Conservation (phyloP, 1,139 yeast genomes). For the Taphrina betulina region DNA sequence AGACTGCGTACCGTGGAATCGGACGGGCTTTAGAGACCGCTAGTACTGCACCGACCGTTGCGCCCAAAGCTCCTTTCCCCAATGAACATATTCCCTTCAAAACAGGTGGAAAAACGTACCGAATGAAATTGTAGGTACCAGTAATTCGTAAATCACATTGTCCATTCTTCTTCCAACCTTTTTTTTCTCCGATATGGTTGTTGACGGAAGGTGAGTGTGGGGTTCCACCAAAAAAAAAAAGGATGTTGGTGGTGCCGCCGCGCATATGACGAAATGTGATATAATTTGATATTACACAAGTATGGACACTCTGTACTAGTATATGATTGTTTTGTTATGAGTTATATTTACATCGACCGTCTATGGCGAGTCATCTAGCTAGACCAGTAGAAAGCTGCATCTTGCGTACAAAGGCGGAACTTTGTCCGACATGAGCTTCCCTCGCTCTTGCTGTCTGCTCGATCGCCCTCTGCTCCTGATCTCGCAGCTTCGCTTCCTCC, state of each 20-base stretch:
- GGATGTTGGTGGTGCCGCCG: too few species aligned
- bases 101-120: constrained; percentile 3
- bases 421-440: constrained; percentile 5
- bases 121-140: constrained; percentile 9
- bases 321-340: too few species aligned
- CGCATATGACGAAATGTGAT: too few species aligned
- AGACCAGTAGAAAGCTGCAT: constrained; percentile 24
- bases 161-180: constrained; percentile 1
- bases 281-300: too few species aligned
- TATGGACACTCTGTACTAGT: too few species aligned
- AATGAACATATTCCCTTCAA: background rate
- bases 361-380: constrained; percentile 1
- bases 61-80: constrained; percentile 6
- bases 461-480: background rate
- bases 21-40: constrained; percentile 17
- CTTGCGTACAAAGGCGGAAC: constrained; percentile 7
- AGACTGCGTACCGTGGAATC: constrained; percentile 9
- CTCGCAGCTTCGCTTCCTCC: constrained; percentile 11
- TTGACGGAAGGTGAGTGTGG: background rate
- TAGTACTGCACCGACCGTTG: constrained; percentile 15
- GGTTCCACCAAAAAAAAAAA: too few species aligned
- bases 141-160: background rate
- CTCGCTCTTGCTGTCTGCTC: constrained; percentile 1
- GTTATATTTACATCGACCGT: too few species aligned
- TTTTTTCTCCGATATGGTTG: background rate